phyloP scores from a whole-genome alignment of 2,329 filamentous ascomycete species.

The Colletotrichum cordylinicola region DNA sequence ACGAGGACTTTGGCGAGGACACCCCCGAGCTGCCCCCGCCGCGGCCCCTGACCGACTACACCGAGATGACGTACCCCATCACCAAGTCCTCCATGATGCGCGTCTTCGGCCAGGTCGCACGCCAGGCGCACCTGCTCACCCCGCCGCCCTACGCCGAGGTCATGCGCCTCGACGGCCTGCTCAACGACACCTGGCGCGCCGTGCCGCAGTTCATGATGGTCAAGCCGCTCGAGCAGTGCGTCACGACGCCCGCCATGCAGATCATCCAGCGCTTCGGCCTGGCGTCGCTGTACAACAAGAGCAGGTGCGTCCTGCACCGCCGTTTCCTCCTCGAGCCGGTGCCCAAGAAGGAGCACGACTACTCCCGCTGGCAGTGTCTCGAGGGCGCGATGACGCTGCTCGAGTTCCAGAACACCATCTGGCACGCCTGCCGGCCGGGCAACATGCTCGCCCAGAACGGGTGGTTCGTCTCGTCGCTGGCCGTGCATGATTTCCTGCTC shows the following conservation, averaged over 20 bases:
- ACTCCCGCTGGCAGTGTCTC: conserved; percentile 57
- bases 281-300: conserved; percentile 58
- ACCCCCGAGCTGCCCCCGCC: conserved; percentile 59
- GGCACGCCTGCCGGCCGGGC: conserved; percentile 56
- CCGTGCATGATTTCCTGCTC: conserved; percentile 66
- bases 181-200: conserved; percentile 49
- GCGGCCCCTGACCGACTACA: conserved; percentile 64
- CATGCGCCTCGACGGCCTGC: conserved; percentile 49
- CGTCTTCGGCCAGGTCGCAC: conserved; percentile 56
- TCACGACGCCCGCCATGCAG: conserved; percentile 51
- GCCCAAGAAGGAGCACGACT: conserved; percentile 50
- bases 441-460: conserved; percentile 56
- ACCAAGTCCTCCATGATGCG: conserved; percentile 53
- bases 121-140: conserved; percentile 53
- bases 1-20: conserved; percentile 68
- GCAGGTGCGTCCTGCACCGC: conserved; percentile 60
- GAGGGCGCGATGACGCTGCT: conserved; percentile 55
- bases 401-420: conserved; percentile 51
- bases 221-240: conserved; percentile 51
- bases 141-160: conserved; percentile 55
- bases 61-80: conserved; percentile 61
- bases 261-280: conserved; percentile 61
- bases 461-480: conserved; percentile 64
- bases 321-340: conserved; percentile 53
- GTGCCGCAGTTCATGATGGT: conserved; percentile 56